These are phyloP conservation scores for Fusarium incarnatum DNA, from an alignment of 2,329 filamentous ascomycete genomes.

Conservation along the genomic window DNA sequence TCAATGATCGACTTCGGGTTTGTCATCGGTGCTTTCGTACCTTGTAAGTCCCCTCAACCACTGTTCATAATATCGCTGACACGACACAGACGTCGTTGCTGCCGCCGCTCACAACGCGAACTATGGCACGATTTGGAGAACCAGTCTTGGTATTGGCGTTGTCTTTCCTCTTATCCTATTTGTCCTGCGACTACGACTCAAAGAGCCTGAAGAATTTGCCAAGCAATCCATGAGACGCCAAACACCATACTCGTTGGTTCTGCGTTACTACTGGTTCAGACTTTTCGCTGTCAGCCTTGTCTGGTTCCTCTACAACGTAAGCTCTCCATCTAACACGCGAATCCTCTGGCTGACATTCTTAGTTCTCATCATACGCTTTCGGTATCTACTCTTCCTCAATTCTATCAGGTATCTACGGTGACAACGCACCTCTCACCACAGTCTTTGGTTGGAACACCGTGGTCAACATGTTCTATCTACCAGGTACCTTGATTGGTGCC, in stretches of 20 bases:
- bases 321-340: constrained; percentile 24
- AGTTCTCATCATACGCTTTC: constrained; percentile 86
- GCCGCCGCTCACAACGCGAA: constrained; percentile 70
- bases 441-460: constrained; percentile 90
- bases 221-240: constrained; percentile 73
- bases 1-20: constrained; percentile 88
- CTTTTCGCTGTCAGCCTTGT: constrained; percentile 77
- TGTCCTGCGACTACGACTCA: constrained; percentile 76
- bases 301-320: constrained; percentile 85
- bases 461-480: constrained; percentile 89
- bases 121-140: constrained; percentile 82
- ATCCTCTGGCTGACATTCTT: not conserved
- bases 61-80: accelerated
- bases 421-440: constrained; percentile 73
- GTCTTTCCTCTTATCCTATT: constrained; percentile 81
- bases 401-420: constrained; percentile 71
- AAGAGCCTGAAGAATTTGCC: constrained; percentile 83
- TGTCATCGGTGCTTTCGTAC: constrained; percentile 82
- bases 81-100: constrained; percentile 59
- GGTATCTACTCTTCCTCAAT: constrained; percentile 86
- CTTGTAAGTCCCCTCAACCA: constrained; percentile 54
- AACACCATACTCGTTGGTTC: constrained; percentile 66
- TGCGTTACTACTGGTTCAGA: constrained; percentile 78
- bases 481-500: constrained; percentile 82
- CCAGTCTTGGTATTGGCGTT: constrained; percentile 80